Conservation (phyloP, 139 green algal genomes). For the Ettlia oleoabundans region DNA sequence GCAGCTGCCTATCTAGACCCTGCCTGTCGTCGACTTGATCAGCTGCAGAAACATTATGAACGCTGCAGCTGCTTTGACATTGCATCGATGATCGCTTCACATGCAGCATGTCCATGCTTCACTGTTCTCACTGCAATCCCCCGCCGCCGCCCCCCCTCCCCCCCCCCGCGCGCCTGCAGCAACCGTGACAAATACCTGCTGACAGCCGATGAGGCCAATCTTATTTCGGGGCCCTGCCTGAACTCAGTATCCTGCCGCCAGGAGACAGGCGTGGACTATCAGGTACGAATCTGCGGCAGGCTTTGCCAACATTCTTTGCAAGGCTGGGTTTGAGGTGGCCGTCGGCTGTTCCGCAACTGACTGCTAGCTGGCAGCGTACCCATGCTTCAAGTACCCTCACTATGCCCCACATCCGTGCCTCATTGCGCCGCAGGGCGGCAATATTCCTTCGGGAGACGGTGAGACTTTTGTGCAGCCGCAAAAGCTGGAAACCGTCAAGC, state of each 20-base stretch:
- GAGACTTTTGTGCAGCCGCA: neutral
- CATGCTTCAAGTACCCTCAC: neutral
- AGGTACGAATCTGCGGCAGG: no score
- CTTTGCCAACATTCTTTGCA: no score
- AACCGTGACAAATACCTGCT: conserved; percentile 15
- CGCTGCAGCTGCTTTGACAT: no score
- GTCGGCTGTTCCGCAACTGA: neutral
- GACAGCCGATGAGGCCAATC: neutral
- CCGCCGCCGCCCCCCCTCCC: no score
- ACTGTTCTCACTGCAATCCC: no score
- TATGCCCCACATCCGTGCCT: neutral
- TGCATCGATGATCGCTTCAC: no score
- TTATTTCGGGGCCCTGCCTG: neutral
- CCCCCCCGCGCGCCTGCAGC: no score
- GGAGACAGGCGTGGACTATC: neutral
- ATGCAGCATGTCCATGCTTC: neutral
- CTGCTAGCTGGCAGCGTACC: no score
- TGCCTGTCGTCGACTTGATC: neutral
- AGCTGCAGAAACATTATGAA: no score
- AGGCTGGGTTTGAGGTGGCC: neutral
- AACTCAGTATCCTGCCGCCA: neutral
- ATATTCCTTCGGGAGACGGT: neutral
- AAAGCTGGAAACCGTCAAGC: neutral
- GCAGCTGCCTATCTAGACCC: no score
- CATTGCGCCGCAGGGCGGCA: neutral